phyloP scores from a whole-genome alignment of 169 alveolate genomes.

The Cryptosporidium meleagridis region DNA sequence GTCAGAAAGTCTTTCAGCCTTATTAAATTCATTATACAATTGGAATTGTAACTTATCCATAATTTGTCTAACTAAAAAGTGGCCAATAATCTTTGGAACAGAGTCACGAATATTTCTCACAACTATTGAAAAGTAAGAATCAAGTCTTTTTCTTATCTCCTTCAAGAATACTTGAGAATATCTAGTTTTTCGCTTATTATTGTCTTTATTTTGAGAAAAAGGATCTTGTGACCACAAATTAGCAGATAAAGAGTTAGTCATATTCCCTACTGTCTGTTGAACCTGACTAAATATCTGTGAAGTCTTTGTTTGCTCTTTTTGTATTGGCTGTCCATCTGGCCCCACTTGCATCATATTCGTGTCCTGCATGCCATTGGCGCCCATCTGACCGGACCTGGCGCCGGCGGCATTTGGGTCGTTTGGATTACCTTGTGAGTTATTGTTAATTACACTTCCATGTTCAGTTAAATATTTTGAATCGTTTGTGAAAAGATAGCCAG shows the following conservation, averaged over 20 bases:
- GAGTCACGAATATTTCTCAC: conserved; percentile 96
- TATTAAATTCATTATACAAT: conserved; percentile 84
- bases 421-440: conserved; percentile 76
- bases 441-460: conserved; percentile 82
- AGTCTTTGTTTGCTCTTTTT: conserved; percentile 52
- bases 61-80: conserved; percentile 87
- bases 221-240: conserved; percentile 66
- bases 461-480: conserved; percentile 90
- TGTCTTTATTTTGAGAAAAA: conserved; percentile 60
- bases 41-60: conserved; percentile 88
- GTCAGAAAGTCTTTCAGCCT: conserved; percentile 81
- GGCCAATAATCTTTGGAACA: conserved; percentile 96
- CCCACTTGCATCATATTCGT: conserved; percentile 31
- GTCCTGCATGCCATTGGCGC: conserved; percentile 22
- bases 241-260: conserved; percentile 53
- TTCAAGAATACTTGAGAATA: conserved; percentile 82
- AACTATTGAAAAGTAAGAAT: conserved; percentile 94
- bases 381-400: conserved; percentile 23
- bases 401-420: conserved; percentile 70
- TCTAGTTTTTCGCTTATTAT: conserved; percentile 13
- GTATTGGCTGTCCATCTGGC: conserved; percentile 68
- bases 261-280: conserved; percentile 65
- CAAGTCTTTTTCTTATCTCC: conserved; percentile 94
- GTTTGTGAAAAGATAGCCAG: conserved; percentile 94
- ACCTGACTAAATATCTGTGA: conserved; percentile 68